Evolutionary conservation across 2,329 filamentous ascomycete genomes (phyloP).

Genomic region (Rutstroemia sp.): DNA sequence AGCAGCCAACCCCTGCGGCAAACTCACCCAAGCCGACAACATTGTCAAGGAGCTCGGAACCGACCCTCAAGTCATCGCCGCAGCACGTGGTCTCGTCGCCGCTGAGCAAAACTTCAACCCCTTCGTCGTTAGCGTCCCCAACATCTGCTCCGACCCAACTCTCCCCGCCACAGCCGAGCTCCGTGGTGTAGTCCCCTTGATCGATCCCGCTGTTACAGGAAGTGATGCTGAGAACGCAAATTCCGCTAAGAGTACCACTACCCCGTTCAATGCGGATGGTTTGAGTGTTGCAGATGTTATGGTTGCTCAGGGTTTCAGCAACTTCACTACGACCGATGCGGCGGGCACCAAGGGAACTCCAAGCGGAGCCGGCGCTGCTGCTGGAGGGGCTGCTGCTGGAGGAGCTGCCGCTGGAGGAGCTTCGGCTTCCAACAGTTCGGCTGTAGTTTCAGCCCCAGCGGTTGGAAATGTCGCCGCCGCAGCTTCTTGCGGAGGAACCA

Average conservation of each 20-base stretch:
- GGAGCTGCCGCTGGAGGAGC: conserved; percentile 1
- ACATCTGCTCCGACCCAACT: conserved; percentile 54
- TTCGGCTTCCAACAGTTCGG: conserved; percentile 10
- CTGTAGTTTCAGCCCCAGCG: conserved; percentile 9
- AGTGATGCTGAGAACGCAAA: conserved; percentile 53
- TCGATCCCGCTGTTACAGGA: conserved; percentile 56
- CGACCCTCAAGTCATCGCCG: conserved; percentile 51
- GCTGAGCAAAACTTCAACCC: conserved; percentile 71
- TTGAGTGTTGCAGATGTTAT: conserved; percentile 59
- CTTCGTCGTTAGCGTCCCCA: conserved; percentile 50
- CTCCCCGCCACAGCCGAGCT: conserved; percentile 55
- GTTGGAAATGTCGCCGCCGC: not conserved
- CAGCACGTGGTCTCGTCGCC: conserved; percentile 54
- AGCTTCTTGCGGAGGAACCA: conserved; percentile 14
- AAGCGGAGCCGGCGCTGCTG: not conserved
- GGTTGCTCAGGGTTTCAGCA: conserved; percentile 52
- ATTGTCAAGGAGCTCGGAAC: conserved; percentile 55
- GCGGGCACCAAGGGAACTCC: conserved; percentile 32
- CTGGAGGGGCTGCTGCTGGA: not conserved
- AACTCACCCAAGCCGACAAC: conserved; percentile 55
- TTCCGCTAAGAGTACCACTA: conserved; percentile 42
- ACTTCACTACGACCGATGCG: conserved; percentile 42
- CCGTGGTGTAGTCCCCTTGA: conserved; percentile 58
- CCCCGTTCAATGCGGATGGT: conserved; percentile 52
- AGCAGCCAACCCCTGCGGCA: conserved; percentile 58